Conservation (phyloP, 2,329 filamentous ascomycete species). For the Colletotrichum gloeosporioides region DNA sequence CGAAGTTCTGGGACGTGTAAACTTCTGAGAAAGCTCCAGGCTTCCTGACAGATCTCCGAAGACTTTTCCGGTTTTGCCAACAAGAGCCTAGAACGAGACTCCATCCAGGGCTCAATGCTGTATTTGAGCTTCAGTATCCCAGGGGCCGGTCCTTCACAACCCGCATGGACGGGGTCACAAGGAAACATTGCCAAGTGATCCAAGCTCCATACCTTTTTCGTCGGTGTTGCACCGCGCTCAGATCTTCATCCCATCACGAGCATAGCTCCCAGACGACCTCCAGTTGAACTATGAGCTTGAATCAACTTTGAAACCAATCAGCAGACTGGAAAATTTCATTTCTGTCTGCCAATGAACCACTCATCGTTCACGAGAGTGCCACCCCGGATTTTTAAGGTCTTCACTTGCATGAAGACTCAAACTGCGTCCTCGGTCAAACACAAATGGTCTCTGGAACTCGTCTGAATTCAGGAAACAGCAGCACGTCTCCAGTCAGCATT, state of each 20-base stretch:
- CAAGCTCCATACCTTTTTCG: background rate
- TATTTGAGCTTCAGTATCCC: background rate
- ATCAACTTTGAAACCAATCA: background rate
- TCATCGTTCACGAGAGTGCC: background rate
- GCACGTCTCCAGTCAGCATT: background rate
- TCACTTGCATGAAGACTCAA: background rate
- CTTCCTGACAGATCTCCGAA: background rate
- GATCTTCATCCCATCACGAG: background rate
- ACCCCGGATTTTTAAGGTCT: background rate
- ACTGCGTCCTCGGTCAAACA: background rate
- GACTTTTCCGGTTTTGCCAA: background rate
- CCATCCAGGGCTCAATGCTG: background rate
- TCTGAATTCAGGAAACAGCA: background rate
- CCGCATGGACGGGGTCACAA: background rate
- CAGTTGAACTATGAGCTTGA: background rate
- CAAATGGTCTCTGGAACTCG: background rate
- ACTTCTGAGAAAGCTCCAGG: background rate
- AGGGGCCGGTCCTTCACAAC: background rate
- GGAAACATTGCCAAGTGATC: background rate
- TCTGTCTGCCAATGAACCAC: background rate
- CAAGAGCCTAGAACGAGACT: background rate
- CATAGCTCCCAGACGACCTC: background rate
- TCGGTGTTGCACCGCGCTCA: background rate
- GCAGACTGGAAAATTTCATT: too few species aligned
- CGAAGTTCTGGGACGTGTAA: background rate